Evolutionary conservation across 306 rosid genomes (phyloP), one percentile per base, ranked within the genome.

Genomic region (Cajanus cajan): DNA sequence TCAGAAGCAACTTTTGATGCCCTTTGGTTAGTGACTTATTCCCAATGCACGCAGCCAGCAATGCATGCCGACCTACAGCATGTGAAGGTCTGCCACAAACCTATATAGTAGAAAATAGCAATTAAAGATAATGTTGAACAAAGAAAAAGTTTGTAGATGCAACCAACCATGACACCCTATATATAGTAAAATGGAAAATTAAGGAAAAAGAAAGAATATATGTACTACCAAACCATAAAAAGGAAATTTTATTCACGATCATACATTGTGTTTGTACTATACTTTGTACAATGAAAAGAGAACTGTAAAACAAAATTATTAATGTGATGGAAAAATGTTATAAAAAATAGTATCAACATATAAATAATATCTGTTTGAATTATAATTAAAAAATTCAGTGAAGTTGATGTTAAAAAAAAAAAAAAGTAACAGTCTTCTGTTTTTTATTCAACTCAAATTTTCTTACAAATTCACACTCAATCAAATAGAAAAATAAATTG

Each of bases 31-130:
- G 62, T 79, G 71, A 58, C 4, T 73, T 68, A 2, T 66, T 57
- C 71, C 68, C 22, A n/a, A 6, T 78, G 68, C 85, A 73, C 78
- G 80, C 57, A 77, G 80, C 83, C 57, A 73, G 65, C 47, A 40
- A 71, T 73, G 83, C 83, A 78, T 78, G 85, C 83, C 81, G 58
- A 65, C 80, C 77, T 41, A 57, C 8, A 58, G 81, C 85, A 73
- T 43, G 83, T 74, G 84, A 74, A 48, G 25, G 21, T 25, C 58
- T 33, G 77, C 63, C 25, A 55, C 67, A 81, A 41, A 41, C 50
- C 43, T 40, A 25, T 18, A 39, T 4, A 34, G 43, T 24, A 63
- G 34, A 15, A 14, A 33, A 33, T 63, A 15, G 25, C 1, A 43
- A 80, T 63, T 72, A 64, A 16, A 73, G 59, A 65, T 80, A 43